Base-by-base conservation (phyloP, 2,329 filamentous ascomycete genomes). In the Fusarium sp. region DNA sequence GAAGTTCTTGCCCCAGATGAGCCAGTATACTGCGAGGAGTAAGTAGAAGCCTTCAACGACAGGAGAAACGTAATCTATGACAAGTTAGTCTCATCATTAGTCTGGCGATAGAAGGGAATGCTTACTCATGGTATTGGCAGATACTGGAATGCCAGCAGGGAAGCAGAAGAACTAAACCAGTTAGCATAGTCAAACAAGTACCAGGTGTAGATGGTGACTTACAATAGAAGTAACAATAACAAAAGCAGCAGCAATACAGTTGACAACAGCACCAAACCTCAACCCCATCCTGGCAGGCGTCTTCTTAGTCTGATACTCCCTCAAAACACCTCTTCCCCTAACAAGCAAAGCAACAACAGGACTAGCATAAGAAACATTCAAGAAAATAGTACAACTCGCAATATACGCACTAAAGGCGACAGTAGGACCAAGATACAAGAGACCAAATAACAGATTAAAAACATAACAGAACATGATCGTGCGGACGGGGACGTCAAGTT, bases 371-470 rank as follows among this genome's bases (percentile, higher is more conserved):
- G 70, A 73, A 3, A 61, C 51, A 4, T 73, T 73, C 3, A 73
- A 43, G 4, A 73, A 67, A 4, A 71, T 71, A 2, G 70, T 73
- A 11, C 67, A 73, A 1, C 59, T 65, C 2, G 70, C 65, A 1
- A 73, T 50, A 9, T 67, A 73, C 3, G 70, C 70, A 34, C 56
- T 62, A 3, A 73, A 73, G 3, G 70, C 70, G 2, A 72, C 68
- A 0, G 65, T 39, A 9, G 65, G 68, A 0, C 70, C 68, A 5
- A 73, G 10, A 3, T 73, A 73, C 1, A 72, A n/a, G 2, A 73
- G 50, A 0, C 68, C 70, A 23, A 73, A 73, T 0, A 69, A 14
- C 1, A 69, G 7, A 18, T 72, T 71, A n/a, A 73, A 72, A 12
- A 64, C 16, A 19, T 56, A 67, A 3, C 57, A 62, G 3, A 73